phyloP scores from a whole-genome alignment of 257 asterid species.

The Solanum virginianum region DNA sequence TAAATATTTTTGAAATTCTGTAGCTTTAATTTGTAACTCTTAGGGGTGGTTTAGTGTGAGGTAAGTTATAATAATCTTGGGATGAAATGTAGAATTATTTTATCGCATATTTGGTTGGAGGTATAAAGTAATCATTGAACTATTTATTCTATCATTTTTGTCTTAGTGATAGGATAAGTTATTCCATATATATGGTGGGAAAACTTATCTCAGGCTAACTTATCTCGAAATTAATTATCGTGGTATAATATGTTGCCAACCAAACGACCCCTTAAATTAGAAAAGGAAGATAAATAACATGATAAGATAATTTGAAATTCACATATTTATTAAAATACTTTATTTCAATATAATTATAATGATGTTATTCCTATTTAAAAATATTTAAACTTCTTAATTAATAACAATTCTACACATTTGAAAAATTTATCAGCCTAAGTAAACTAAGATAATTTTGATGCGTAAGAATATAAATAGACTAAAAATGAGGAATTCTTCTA shows the following conservation, averaged over 20 bases:
- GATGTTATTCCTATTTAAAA: not conserved
- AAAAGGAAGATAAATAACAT: not conserved
- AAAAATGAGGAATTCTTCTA: too few relatives aligned
- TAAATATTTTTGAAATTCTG: not conserved
- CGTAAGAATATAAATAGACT: not conserved
- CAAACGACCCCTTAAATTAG: not conserved
- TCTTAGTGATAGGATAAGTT: too few relatives aligned
- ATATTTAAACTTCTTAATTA: not conserved
- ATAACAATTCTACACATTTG: not conserved
- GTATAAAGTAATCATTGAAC: too few relatives aligned
- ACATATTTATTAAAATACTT: not conserved
- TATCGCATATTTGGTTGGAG: too few relatives aligned
- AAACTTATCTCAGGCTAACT: too few relatives aligned
- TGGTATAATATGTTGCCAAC: too few relatives aligned
- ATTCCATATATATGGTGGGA: too few relatives aligned
- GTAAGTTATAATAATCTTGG: too few relatives aligned
- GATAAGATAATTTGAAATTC: not conserved
- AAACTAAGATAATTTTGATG: not conserved
- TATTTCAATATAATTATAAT: not conserved
- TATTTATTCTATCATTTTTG: too few relatives aligned
- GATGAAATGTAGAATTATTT: too few relatives aligned
- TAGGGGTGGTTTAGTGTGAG: too few relatives aligned
- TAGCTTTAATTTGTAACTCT: not conserved
- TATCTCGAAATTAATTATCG: too few relatives aligned
- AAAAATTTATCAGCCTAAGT: not conserved